Evolutionary conservation across 306 rosid genomes (phyloP).

Genomic region (Pyrus communis): DNA sequence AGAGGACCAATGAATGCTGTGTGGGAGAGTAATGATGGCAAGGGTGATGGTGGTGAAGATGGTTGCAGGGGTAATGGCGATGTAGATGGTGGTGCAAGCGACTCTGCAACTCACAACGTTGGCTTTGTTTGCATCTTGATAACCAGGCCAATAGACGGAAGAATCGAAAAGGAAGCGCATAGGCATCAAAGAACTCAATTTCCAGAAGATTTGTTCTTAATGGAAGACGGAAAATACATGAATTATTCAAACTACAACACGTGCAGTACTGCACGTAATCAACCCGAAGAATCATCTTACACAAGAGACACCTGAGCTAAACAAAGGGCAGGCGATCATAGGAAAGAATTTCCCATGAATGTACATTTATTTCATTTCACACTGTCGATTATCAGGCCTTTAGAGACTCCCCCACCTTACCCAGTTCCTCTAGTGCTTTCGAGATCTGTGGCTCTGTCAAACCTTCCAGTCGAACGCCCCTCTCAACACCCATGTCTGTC

Average conservation of each 20-base stretch:
- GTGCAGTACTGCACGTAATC: not conserved
- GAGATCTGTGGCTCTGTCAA: slow-evolving; percentile 67
- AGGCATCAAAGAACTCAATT: not conserved
- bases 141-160: not conserved
- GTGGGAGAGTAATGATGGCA: not conserved
- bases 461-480: slow-evolving; percentile 76
- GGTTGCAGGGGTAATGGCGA: not conserved
- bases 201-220: not conserved
- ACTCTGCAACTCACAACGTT: not conserved
- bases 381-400: slow-evolving; percentile 35
- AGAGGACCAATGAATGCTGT: not conserved
- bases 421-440: slow-evolving; percentile 80
- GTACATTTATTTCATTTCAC: slow-evolving; percentile 38
- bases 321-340: not conserved
- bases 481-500: slow-evolving; percentile 80
- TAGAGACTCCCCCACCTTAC: slow-evolving; percentile 51
- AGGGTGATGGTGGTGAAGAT: too few relatives aligned
- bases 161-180: not conserved
- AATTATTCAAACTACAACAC: slow-evolving; percentile 15
- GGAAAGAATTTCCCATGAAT: not conserved
- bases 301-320: not conserved
- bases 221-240: not conserved
- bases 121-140: not conserved
- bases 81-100: too few relatives aligned
- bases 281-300: not conserved